Evolutionary conservation across 2,329 filamentous ascomycete genomes (phyloP).

Genomic region (Monilinia laxa): DNA sequence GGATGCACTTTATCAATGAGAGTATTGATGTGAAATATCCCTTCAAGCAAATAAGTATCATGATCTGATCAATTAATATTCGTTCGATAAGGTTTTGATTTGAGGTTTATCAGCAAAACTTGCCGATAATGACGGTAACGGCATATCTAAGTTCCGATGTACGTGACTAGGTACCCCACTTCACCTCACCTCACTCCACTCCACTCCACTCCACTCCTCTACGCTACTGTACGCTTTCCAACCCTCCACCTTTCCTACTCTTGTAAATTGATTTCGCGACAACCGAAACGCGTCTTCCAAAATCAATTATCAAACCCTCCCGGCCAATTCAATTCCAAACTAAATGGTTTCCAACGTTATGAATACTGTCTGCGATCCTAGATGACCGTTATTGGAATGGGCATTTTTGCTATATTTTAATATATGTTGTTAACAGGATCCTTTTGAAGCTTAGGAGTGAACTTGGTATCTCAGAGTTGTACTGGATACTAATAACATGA

Average conservation of each 20-base stretch:
- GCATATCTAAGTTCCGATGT: background rate
- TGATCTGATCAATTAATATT: background rate
- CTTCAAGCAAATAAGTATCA: background rate
- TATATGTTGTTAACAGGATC: background rate
- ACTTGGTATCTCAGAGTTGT: background rate
- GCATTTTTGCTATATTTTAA: background rate
- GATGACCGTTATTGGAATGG: background rate
- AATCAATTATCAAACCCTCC: background rate
- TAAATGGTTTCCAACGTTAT: background rate
- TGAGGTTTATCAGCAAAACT: background rate
- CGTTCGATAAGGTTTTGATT: background rate
- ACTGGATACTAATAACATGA: background rate
- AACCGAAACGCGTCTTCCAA: slow-evolving; percentile 10
- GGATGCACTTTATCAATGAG: background rate
- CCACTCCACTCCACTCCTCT: background rate
- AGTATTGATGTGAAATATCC: background rate
- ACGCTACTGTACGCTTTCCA: too few relatives aligned
- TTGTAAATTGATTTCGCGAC: background rate
- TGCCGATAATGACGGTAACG: background rate
- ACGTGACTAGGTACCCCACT: background rate
- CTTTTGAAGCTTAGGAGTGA: background rate
- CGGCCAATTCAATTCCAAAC: background rate
- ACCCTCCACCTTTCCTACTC: too few relatives aligned
- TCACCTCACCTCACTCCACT: background rate
- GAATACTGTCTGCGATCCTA: background rate